Evolutionary conservation across 352 stramenopile species (phyloP).

Genomic region (Pythium phragmitis): DNA sequence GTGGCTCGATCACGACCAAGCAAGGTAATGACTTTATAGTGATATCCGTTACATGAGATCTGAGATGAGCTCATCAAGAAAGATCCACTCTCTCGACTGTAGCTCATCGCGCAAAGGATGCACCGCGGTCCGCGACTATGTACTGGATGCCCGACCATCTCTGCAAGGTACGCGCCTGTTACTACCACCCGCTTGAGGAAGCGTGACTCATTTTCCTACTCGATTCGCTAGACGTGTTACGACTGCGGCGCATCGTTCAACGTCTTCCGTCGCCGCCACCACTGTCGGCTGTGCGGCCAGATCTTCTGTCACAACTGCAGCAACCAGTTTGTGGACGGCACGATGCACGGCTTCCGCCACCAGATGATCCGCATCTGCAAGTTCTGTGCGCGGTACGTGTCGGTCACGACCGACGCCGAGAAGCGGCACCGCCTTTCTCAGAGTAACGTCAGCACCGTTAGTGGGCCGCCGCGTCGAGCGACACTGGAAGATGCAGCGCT

Average conservation of each 20-base stretch:
- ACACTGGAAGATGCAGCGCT: conserved; percentile 19
- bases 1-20: background rate
- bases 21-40: background rate
- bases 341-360: conserved; percentile 47
- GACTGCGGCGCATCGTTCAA: conserved; percentile 78
- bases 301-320: conserved; percentile 88
- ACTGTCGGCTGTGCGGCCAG: conserved; percentile 83
- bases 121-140: conserved; percentile 28
- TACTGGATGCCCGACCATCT: conserved; percentile 88
- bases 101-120: background rate
- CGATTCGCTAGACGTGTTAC: conserved; percentile 61
- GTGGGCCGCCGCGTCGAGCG: conserved; percentile 9
- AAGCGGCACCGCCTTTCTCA: conserved; percentile 9
- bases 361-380: conserved; percentile 71
- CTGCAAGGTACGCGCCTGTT: conserved; percentile 54
- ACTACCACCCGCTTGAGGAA: background rate
- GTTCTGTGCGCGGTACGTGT: conserved; percentile 56
- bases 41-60: background rate
- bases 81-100: too few relatives aligned
- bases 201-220: background rate
- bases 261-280: conserved; percentile 81
- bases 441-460: conserved; percentile 8
- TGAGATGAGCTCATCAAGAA: background rate
- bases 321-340: conserved; percentile 69
- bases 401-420: conserved; percentile 32